These are phyloP conservation scores for Prunus fruticosa DNA, from an alignment of 306 rosid genomes.

Conservation along the genomic window DNA sequence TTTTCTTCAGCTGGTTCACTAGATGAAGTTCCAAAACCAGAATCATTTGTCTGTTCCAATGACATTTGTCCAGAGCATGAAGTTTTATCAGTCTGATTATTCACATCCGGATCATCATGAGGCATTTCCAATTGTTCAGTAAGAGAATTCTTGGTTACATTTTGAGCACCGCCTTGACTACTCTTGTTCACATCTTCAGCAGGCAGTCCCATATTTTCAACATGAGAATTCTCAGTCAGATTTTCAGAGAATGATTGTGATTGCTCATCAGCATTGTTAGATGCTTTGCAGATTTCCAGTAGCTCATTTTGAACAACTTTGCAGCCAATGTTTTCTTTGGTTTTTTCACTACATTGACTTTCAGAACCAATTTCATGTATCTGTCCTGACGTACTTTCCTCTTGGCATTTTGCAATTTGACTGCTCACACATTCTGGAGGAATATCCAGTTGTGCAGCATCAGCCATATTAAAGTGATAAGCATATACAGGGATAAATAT, in stretches of 20 bases:
- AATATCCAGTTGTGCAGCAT: slow-evolving; percentile 26
- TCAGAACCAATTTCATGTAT: slow-evolving; percentile 31
- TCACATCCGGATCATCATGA: slow-evolving; percentile 6
- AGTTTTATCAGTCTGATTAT: slow-evolving; percentile 4
- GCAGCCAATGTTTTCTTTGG: slow-evolving; percentile 36
- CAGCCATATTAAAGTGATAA: slow-evolving; percentile 31
- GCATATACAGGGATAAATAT: slow-evolving; percentile 23
- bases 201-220: slow-evolving; percentile 27
- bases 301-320: slow-evolving; percentile 34
- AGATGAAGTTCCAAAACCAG: slow-evolving; percentile 8
- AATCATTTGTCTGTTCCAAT: slow-evolving; percentile 13
- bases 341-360: slow-evolving; percentile 32
- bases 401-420: slow-evolving; percentile 30
- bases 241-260: slow-evolving; percentile 30
- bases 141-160: slow-evolving; percentile 17
- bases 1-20: slow-evolving; percentile 2
- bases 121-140: slow-evolving; percentile 8
- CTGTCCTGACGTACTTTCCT: slow-evolving; percentile 24
- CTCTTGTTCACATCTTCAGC: slow-evolving; percentile 19
- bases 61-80: slow-evolving; percentile 11
- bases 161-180: slow-evolving; percentile 25
- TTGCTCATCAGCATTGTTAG: slow-evolving; percentile 25
- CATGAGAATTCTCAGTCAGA: slow-evolving; percentile 31
- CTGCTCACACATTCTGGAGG: slow-evolving; percentile 27
- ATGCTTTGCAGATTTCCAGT: slow-evolving; percentile 21